phyloP scores from a whole-genome alignment of 148 eudicot species.

The Chenopodium album region DNA sequence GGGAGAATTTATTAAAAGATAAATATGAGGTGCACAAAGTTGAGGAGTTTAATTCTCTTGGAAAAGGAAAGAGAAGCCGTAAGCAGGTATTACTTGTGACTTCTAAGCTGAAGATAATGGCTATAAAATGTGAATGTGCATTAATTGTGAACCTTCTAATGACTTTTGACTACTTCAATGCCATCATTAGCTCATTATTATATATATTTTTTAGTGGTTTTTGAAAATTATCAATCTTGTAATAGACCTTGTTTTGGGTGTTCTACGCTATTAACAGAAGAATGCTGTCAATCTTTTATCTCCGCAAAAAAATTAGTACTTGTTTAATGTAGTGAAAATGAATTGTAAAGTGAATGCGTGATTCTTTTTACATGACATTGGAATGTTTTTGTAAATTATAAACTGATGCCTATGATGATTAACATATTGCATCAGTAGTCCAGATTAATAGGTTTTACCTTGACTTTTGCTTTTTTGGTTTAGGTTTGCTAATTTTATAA shows the following conservation, averaged over 20 bases:
- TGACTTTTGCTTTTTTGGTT: neutral
- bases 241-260: neutral
- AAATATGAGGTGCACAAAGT: constrained; percentile 77
- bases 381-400: neutral
- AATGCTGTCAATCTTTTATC: neutral
- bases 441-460: neutral
- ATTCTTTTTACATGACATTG: neutral
- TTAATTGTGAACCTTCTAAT: neutral
- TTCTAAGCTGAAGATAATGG: neutral
- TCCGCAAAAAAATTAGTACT: neutral
- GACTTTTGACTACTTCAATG: neutral
- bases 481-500: neutral
- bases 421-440: neutral
- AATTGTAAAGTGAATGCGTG: neutral
- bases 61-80: constrained; percentile 96
- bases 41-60: constrained; percentile 86
- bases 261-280: neutral
- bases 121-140: neutral
- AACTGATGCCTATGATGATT: neutral
- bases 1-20: constrained; percentile 88
- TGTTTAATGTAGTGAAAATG: neutral
- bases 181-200: neutral
- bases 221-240: neutral
- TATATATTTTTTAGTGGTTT: neutral
- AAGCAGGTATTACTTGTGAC: constrained; percentile 59